Evolutionary conservation across 495 filamentous ascomycete species (phyloP), one percentile per base, ranked within the genome.

Genomic region (Penicillium cinerascens): DNA sequence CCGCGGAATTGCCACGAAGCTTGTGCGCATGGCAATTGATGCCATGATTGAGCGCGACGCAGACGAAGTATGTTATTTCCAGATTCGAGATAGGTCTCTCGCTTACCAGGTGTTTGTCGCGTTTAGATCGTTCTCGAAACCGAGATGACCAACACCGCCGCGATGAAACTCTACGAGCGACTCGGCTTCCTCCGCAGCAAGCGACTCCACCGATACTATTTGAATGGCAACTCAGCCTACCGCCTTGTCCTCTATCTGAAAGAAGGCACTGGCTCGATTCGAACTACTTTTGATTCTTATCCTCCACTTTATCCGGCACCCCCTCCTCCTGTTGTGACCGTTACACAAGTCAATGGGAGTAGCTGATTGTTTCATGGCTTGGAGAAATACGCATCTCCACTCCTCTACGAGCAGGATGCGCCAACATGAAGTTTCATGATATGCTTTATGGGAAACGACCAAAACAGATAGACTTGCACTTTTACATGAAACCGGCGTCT

Each of bases 211-310:
- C 81, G 95, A 40, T 99, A 99, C 64, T 99, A 99, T 61, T 69
- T 99, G 41, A 97, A 97, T 63, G 95, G 95, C 9, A 97, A 91
- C 67, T 93, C 90, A 39, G 95, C 95, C 1, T 97, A 91, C 68
- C 77, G 95, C 35, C 73, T 99, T 11, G 81, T 97, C 18, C 70
- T 99, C 40, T 87, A 91, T 49, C 72, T 98, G 46, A 95, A 87
- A 68, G 79, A 81, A 54, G 80, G 81, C 23, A 67, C 74, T 13
- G 70, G 70, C 16, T 68, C 69, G 3, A 68, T 76, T 38, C 55
- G 66, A 46, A 75, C 60, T 42, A 54, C 52, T 27, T 66, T 73
- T 51, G 72, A 78, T 44, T 66, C 76, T 7, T 69, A 72, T 40
- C 64, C 62, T 11, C 51, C 58, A 38, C 64, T 60, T 23, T 50